Conservation (phyloP, 768 basidiomycete genomes). For the Galerina marginata region DNA sequence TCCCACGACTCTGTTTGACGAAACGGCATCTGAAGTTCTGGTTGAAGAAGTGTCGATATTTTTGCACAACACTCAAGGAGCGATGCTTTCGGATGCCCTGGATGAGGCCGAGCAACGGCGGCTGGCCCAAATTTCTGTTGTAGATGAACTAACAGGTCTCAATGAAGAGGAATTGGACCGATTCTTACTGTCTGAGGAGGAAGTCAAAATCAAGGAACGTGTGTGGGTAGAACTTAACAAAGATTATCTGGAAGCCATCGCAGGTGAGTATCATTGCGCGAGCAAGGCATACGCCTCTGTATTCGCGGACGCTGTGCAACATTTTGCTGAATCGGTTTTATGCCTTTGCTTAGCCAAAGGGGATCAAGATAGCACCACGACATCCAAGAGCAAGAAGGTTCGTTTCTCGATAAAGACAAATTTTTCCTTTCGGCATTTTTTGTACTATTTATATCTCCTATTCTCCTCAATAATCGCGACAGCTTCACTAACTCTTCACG, state of each 20-base stretch:
- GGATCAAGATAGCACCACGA: constrained; percentile 51
- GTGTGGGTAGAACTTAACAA: constrained; percentile 94
- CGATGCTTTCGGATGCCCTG: constrained; percentile 63
- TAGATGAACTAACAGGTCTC: constrained; percentile 74
- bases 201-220: constrained; percentile 85
- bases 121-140: constrained; percentile 53
- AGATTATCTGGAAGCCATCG: constrained; percentile 88
- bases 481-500: constrained; percentile 5
- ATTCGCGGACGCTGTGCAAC: constrained; percentile 11
- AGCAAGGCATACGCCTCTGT: constrained; percentile 1
- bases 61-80: constrained; percentile 64
- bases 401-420: constrained; percentile 50
- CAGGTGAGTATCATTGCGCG: constrained; percentile 56
- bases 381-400: constrained; percentile 79
- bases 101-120: constrained; percentile 71
- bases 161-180: constrained; percentile 90
- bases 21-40: constrained; percentile 64
- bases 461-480: neutral
- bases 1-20: constrained; percentile 53
- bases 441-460: constrained; percentile 15
- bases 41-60: constrained; percentile 74
- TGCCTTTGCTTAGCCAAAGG: constrained; percentile 62
- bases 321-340: constrained; percentile 49
- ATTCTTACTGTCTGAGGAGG: constrained; percentile 78
- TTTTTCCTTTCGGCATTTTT: constrained; percentile 28